Base-by-base conservation (phyloP, 306 rosid species). In the Vigna radiata region DNA sequence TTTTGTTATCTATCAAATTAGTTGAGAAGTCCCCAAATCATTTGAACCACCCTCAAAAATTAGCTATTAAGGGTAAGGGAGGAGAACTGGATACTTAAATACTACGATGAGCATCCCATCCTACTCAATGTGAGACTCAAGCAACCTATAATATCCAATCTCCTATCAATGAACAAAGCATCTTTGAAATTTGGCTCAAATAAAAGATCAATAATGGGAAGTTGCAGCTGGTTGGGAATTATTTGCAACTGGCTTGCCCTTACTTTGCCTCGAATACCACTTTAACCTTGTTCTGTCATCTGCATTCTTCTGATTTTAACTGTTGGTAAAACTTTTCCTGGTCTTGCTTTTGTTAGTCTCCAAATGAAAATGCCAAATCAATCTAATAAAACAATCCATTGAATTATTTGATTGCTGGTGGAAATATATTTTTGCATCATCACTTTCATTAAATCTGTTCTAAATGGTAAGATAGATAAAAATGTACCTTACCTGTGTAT, bases 271-370 rank as follows among this genome's bases (percentile, higher is more conserved):
- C 49, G 23, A 79, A 64, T 70, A 23, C 46, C 47, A 50, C 63
- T 72, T 72, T 54, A 64, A 36, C 73, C 85, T 64, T 59, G 69
- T 44, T 72, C 50, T 67, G 53, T 62, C 68, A 16, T 63, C 79
- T 79, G 41, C 52, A 31, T 31, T 64, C 43, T 56, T 50, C 39
- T 53, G 27, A 55, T 66, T 11, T 68, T 52, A 68, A 11, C 15
- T 49, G 49, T 64, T 7, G 23, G 65, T 64, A 55, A 56, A 72
- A 55, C 19, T n/a, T 77, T 7, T 83, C 19, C 31, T 21, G 75
- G n/a, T 73, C 48, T 73, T 67, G 39, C 73, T 41, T 56, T 68
- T 66, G 7, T 52, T 78, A 74, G 58, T 46, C 52, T 68, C 58
- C 64, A 60, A 73, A 73, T 60, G 61, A 47, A 44, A 21, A 36